Base-by-base conservation (phyloP, 2,329 filamentous ascomycete genomes). In the Verticillium isaacii region DNA sequence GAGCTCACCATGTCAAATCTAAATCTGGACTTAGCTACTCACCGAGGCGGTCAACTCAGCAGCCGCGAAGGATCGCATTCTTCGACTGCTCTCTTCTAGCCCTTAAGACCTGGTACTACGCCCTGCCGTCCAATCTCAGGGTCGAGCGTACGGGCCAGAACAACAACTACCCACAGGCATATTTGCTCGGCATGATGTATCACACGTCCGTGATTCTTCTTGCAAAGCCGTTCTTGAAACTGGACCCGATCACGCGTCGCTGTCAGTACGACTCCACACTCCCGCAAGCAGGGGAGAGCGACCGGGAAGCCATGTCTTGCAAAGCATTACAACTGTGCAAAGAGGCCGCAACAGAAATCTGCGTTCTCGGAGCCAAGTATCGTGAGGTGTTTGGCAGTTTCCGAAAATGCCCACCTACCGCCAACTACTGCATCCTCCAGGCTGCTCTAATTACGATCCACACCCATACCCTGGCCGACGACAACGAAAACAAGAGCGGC, bases 31-130 rank as follows among this genome's bases (percentile, higher is more conserved):
- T 12, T 23, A 52, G 45, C 9, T 52, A 52, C 45, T 52, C 45
- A 19, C 73, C 2, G 73, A 73, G 54, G 69, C 68, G 2, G 62
- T 62, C 3, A 60, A 62, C 29, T 62, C 59, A 67, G 61, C 61
- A 39, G 34, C 61, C 34, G 58, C 69, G 67, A 61, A 67, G 61
- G 19, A 52, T 57, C 65, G 34, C 68, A 9, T 74, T 74, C 60
- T 70, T 74, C 34, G 66, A 72, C 1, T 68, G 67, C 2, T 72
- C 69, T 58, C 63, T 73, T 1, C 63, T 75, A 7, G 69, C 74
- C 45, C 66, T 76, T 1, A 73, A 70, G 61, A 71, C 66, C 2
- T 75, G 73, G 73, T 67, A 71, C 59, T 74, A 75, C 37, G 70
- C 74, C 55, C 68, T 76, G 2, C 67, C 73, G 1, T 62, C 67